Conservation (phyloP, 768 basidiomycete genomes). For the Mrakia blollopis region DNA sequence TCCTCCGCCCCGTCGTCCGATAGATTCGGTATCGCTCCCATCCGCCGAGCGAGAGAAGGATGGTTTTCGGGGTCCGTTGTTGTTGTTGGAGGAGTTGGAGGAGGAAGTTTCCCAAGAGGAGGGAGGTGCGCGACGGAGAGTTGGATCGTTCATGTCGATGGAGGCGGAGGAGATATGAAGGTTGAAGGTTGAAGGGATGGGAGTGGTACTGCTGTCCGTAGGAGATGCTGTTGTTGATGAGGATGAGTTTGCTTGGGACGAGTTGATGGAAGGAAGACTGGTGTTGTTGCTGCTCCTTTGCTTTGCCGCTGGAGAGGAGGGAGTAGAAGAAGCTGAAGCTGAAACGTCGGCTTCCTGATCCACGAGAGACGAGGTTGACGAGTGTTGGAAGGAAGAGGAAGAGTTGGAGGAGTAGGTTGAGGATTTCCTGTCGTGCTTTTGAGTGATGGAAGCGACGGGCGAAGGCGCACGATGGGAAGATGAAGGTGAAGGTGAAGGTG, state of each 20-base stretch:
- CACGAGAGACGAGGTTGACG: not conserved
- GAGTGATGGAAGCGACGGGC: constrained; percentile 13
- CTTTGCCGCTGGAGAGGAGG: no score
- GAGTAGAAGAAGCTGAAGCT: not conserved
- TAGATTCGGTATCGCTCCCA: not conserved
- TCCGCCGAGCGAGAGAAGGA: not conserved
- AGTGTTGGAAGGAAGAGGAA: not conserved
- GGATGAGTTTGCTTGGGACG: no score
- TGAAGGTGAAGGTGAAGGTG: no score
- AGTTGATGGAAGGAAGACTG: not conserved
- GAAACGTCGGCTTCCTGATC: not conserved
- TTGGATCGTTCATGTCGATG: not conserved
- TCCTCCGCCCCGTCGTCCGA: not conserved
- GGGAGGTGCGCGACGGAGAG: not conserved
- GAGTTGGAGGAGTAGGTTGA: constrained; percentile 11
- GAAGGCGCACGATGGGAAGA: not conserved
- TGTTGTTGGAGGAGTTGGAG: not conserved
- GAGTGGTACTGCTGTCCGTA: not conserved
- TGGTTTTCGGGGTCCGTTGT: no score
- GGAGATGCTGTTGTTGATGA: no score
- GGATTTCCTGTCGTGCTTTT: not conserved
- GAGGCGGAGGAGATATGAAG: not conserved
- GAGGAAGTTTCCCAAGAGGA: constrained; percentile 3
- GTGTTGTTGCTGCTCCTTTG: no score
- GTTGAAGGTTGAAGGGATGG: not conserved